A percentile compares a stretch with the other conserved stretches of the same genome.
Conservation (phyloP, 1,284 basidiomycete species). For the Ustanciosporium gigantosporum region DNA sequence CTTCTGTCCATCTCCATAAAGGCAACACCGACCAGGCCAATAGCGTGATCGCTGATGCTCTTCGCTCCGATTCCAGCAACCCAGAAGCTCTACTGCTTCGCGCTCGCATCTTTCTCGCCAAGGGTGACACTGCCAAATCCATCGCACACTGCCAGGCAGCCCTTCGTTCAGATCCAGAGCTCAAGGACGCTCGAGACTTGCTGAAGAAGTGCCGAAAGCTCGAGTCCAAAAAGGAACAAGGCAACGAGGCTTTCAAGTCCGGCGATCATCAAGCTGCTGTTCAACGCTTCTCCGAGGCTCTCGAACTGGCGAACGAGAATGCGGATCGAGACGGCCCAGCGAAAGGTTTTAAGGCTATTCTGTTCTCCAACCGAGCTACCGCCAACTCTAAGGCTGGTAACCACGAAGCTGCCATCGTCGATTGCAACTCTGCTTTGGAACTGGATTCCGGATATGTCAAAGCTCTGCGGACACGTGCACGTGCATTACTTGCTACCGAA, state of each 20-base stretch:
- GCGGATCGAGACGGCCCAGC: conserved; percentile 39
- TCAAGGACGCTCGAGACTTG: conserved; percentile 71
- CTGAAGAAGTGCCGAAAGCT: conserved; percentile 77
- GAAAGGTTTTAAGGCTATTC: conserved; percentile 66
- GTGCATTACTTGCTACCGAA: conserved; percentile 75
- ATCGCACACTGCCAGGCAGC: conserved; percentile 75
- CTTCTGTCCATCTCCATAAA: conserved; percentile 40
- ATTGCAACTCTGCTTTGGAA: conserved; percentile 72
- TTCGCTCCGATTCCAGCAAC: conserved; percentile 73
- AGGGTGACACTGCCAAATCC: conserved; percentile 72
- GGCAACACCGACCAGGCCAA: conserved; percentile 49
- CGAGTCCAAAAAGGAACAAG: conserved; percentile 80
- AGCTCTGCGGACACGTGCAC: conserved; percentile 79
- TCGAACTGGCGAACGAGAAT: conserved; percentile 43
- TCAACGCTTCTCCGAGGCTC: conserved; percentile 62
- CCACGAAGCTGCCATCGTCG: conserved; percentile 72
- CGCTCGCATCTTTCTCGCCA: conserved; percentile 77
- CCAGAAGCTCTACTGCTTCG: conserved; percentile 80
- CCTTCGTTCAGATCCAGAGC: conserved; percentile 77
- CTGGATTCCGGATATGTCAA: conserved; percentile 76
- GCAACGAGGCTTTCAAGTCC: conserved; percentile 76
- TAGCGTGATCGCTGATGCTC: conserved; percentile 68
- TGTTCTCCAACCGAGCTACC: conserved; percentile 82
- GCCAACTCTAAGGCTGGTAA: conserved; percentile 73
- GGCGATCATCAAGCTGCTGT: conserved; percentile 70